Evolutionary conservation across 2,329 filamentous ascomycete species (phyloP).

Genomic region (Alternaria triticina): DNA sequence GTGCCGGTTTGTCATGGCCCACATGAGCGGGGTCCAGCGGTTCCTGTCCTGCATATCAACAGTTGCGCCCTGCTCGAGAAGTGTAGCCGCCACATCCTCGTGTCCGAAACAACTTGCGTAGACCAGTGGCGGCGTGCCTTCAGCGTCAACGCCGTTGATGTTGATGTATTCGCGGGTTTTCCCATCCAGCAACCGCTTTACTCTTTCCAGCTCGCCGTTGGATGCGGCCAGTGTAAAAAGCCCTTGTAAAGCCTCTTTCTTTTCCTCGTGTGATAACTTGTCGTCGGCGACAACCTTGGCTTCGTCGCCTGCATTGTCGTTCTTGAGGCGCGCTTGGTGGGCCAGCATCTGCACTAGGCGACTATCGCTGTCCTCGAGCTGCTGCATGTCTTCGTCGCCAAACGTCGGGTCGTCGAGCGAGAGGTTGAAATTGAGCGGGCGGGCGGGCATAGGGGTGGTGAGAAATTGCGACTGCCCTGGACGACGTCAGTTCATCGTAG

Average conservation of each 20-base stretch:
- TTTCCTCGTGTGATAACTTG: constrained; percentile 76
- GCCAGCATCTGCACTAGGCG: constrained; percentile 95
- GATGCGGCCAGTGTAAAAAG: constrained; percentile 93
- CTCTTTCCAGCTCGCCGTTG: constrained; percentile 87
- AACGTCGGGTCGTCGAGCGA: constrained; percentile 79
- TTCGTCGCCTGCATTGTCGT: constrained; percentile 73
- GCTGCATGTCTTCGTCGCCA: constrained; percentile 67
- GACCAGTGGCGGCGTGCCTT: constrained; percentile 94
- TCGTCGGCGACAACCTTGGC: constrained; percentile 78
- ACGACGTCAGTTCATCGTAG: background rate
- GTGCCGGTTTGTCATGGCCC: constrained; percentile 98
- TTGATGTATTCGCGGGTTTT: constrained; percentile 78
- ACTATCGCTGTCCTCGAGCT: constrained; percentile 77
- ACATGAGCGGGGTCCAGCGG: constrained; percentile 98
- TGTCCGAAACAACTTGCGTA: constrained; percentile 99
- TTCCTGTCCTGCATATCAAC: constrained; percentile 96
- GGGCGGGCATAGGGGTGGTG: constrained; percentile 82
- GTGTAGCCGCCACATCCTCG: constrained; percentile 80
- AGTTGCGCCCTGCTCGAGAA: constrained; percentile 84
- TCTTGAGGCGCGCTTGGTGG: constrained; percentile 85
- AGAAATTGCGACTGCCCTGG: constrained; percentile 94
- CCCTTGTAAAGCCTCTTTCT: constrained; percentile 82
- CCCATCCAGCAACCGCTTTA: constrained; percentile 76
- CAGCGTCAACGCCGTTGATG: constrained; percentile 86
- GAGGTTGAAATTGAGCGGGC: constrained; percentile 84